Evolutionary conservation across 2,329 filamentous ascomycete species (phyloP), one percentile per base, ranked within the genome.

Genomic region (Cladosporium halotolerans): DNA sequence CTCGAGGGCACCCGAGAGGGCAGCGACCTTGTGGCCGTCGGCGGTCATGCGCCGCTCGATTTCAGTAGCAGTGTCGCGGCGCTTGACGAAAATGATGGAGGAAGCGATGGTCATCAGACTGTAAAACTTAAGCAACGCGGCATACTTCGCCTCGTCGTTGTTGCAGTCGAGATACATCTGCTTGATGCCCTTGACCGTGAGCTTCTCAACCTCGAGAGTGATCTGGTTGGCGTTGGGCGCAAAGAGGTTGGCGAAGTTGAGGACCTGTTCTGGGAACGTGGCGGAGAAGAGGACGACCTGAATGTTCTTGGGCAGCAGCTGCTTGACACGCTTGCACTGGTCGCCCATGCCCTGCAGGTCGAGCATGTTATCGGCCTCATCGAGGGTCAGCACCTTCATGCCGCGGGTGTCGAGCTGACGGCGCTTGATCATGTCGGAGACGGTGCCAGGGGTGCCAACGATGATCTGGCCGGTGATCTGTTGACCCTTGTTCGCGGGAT

Each of bases 331-430:
- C 63, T 90, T 81, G 71, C 92, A 97, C 73, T 99, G 93, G 55
- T 97, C 93, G 49, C 93, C 93, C 52, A 99, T 78, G 48, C 93
- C 92, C 72, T 96, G 89, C 72, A 92, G 86, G 67, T 97, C 93
- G 56, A 99, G 76, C 93, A 99, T 99, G 74, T 96, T 97, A 74
- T 99, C 93, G 54, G 93, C 93, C 75, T 99, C 93, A 66, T 99
- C 93, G 50, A 99, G 79, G 53, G 96, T 92, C 57, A 99, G 79
- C 8, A 95, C 81, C 70, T 84, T 88, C 61, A 99, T 77, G 54
- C 83, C 73, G 14, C 79, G 81, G 0, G 83, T 72, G 62, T 95
- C 82, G 59, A 99, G 79, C 65, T 88, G 80, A 60, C 83, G 80
- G 63, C 85, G 83, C 65, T 85, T 85, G 64, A 96, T 85, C 63